These are phyloP conservation scores for Penicillium fimorum DNA, from an alignment of 495 filamentous ascomycete genomes.

Conservation along the genomic window DNA sequence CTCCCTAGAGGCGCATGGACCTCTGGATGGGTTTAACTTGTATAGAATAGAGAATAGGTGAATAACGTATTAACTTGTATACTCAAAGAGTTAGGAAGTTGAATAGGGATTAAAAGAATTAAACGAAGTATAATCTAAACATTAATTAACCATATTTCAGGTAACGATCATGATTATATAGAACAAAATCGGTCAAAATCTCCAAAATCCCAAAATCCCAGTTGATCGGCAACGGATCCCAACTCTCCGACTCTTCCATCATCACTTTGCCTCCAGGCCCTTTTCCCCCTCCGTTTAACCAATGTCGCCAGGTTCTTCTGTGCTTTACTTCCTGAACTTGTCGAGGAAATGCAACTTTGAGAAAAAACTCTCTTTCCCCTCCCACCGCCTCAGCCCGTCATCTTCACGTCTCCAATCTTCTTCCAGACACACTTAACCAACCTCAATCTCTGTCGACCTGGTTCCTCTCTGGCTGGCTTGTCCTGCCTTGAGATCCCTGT, in stretches of 20 bases:
- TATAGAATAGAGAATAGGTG: background rate
- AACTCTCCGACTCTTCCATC: slow-evolving; percentile 14
- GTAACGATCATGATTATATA: background rate
- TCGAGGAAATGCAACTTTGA: slow-evolving; percentile 25
- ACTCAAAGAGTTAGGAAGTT: background rate
- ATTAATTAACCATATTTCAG: background rate
- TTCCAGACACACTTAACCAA: slow-evolving; percentile 7
- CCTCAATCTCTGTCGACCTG: slow-evolving; percentile 20
- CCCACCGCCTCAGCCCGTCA: slow-evolving; percentile 23
- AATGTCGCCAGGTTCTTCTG: slow-evolving; percentile 8
- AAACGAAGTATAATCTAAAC: background rate
- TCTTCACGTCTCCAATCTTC: slow-evolving; percentile 24
- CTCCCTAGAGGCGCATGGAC: slow-evolving; percentile 6
- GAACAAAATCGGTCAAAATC: background rate
- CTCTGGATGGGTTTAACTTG: background rate
- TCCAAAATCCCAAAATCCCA: background rate
- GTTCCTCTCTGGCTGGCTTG: slow-evolving; percentile 1
- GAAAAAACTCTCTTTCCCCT: slow-evolving; percentile 12
- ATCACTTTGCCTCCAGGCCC: slow-evolving; percentile 15
- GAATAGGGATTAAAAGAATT: background rate
- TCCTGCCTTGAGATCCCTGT: slow-evolving; percentile 2
- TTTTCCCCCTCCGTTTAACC: slow-evolving; percentile 12
- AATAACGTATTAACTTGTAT: background rate
- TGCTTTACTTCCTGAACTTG: slow-evolving; percentile 19
- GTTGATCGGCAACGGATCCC: slow-evolving; percentile 21